phyloP scores from a whole-genome alignment of 2,329 filamentous ascomycete genomes.

The Chlorencoelia australis region DNA sequence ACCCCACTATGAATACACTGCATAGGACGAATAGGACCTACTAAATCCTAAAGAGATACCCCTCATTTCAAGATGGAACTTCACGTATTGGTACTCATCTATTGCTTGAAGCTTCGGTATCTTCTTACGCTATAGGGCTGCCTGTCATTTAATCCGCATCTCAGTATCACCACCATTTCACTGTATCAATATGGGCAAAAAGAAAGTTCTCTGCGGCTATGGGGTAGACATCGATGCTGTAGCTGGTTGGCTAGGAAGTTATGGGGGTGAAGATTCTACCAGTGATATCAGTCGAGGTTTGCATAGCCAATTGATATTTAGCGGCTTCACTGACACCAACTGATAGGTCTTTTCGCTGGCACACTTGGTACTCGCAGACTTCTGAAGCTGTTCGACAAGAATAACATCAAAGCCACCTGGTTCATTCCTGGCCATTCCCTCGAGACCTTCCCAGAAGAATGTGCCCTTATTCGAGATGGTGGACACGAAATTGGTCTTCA shows the following conservation, averaged over 20 bases:
- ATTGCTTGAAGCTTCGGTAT: no score
- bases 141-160: no score
- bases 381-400: constrained; percentile 61
- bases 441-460: constrained; percentile 58
- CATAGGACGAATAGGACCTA: no score
- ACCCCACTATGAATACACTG: no score
- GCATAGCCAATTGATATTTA: neutral
- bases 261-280: constrained; percentile 61
- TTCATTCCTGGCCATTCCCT: constrained; percentile 55
- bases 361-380: constrained; percentile 55
- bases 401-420: constrained; percentile 60
- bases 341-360: constrained; percentile 57
- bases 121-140: no score
- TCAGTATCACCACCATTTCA: no score
- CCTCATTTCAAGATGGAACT: no score
- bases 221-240: constrained; percentile 70
- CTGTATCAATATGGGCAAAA: constrained; percentile 34
- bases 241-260: constrained; percentile 65
- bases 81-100: no score
- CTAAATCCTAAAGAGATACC: no score
- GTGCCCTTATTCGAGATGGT: constrained; percentile 47
- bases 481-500: constrained; percentile 59
- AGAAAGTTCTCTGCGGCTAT: constrained; percentile 47
- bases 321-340: neutral
- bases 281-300: constrained; percentile 62